Percentiles rank a stretch among this genome's conserved stretches.
Conservation (phyloP, 1,284 basidiomycete species). For the Chiua sp. region DNA sequence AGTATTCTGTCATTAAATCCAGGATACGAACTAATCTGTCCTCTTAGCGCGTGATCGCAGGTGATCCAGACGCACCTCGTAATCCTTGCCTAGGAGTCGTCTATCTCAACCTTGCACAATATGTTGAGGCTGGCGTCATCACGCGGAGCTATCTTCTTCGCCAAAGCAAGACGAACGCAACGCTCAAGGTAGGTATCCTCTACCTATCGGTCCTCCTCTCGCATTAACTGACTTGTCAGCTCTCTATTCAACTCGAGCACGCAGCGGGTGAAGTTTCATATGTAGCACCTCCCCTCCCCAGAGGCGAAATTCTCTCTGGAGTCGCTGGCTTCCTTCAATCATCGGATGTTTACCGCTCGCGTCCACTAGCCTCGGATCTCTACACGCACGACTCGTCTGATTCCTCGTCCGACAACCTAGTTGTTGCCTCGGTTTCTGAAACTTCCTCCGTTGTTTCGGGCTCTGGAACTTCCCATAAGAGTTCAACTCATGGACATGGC, state of each 20-base stretch:
- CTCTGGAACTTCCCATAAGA: constrained; percentile 7
- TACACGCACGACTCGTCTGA: constrained; percentile 41
- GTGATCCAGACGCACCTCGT: constrained; percentile 55
- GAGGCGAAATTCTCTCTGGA: constrained; percentile 72
- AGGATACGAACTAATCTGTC: neutral
- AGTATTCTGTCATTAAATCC: neutral
- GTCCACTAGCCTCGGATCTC: constrained; percentile 56
- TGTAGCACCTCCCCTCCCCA: constrained; percentile 67
- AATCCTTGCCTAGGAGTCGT: constrained; percentile 70
- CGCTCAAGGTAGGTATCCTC: constrained; percentile 56
- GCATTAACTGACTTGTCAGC: constrained; percentile 40
- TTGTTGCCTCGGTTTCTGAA: constrained; percentile 26
- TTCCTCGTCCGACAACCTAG: constrained; percentile 43
- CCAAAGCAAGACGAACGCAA: constrained; percentile 82
- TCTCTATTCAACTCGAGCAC: constrained; percentile 66
- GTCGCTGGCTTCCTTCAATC: constrained; percentile 65
- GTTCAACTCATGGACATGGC: neutral
- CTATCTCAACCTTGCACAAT: constrained; percentile 77
- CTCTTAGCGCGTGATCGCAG: constrained; percentile 50
- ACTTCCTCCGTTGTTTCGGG: constrained; percentile 29
- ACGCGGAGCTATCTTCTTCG: constrained; percentile 73
- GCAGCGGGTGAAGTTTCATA: constrained; percentile 64
- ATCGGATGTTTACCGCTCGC: constrained; percentile 54
- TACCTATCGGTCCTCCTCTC: neutral
- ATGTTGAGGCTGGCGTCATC: constrained; percentile 66